phyloP scores from a whole-genome alignment of 352 stramenopile species.

The Pythium pyrilobum region DNA sequence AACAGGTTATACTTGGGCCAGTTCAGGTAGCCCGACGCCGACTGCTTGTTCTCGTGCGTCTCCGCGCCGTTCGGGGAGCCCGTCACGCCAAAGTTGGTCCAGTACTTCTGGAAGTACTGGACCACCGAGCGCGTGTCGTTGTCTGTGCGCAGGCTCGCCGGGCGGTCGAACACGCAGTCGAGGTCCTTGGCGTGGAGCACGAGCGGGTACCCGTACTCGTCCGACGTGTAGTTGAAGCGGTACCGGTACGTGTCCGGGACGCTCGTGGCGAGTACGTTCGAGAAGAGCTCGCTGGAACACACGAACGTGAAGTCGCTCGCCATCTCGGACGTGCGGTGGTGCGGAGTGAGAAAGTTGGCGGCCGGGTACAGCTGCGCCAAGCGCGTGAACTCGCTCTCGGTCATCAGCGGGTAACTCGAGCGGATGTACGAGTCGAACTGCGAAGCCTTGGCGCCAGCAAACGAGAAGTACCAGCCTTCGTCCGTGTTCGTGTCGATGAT shows the following conservation, averaged over 20 bases:
- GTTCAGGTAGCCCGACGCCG: neutral
- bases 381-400: neutral
- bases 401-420: neutral
- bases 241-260: neutral
- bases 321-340: neutral
- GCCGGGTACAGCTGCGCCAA: neutral
- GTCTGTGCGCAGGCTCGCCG: neutral
- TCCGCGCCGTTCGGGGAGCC: neutral
- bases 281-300: neutral
- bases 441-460: neutral
- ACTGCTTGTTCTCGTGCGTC: no score
- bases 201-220: neutral
- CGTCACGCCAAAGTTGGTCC: neutral
- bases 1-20: neutral
- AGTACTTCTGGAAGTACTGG: neutral
- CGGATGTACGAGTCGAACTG: neutral
- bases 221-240: conserved; percentile 6
- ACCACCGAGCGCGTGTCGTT: neutral
- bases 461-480: neutral
- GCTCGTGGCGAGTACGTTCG: neutral
- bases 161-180: neutral
- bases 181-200: neutral
- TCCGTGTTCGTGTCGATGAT: conserved; percentile 6
- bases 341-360: neutral
- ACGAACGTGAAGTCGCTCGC: neutral